Conservation (phyloP, 2,329 filamentous ascomycete species). For the Bipolaris oryzae region DNA sequence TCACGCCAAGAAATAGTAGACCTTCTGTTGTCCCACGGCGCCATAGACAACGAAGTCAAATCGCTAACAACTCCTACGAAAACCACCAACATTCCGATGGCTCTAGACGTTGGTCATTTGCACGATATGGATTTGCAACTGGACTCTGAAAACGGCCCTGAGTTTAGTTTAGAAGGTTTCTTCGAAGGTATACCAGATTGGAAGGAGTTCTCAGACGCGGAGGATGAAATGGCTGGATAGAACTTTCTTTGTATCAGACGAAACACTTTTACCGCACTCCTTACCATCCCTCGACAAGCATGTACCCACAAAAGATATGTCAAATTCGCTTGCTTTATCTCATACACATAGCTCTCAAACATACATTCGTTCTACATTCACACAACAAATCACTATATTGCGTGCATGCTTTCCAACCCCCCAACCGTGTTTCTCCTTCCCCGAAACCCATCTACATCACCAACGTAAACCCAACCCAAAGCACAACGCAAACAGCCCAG, state of each 20-base stretch:
- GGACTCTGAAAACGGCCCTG: neutral
- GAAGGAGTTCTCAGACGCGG: neutral
- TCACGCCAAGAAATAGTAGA: neutral
- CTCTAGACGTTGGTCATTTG: neutral
- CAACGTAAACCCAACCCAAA: too few relatives aligned
- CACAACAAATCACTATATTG: neutral
- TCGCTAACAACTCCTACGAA: neutral
- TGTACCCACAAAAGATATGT: neutral
- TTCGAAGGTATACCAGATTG: neutral
- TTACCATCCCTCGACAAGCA: neutral
- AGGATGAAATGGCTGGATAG: neutral
- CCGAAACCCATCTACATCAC: too few relatives aligned
- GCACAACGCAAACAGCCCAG: neutral
- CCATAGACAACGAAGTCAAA: neutral
- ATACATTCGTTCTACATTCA: neutral
- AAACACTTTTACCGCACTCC: neutral
- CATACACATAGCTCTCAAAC: neutral
- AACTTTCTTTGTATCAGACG: neutral
- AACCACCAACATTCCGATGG: neutral
- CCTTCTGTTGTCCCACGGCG: constrained; percentile 2
- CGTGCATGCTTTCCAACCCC: neutral
- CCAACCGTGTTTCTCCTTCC: neutral
- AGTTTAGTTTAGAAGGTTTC: neutral
- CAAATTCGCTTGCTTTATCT: neutral
- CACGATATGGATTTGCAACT: neutral